Evolutionary conservation across 1,284 basidiomycete genomes (phyloP), one percentile per base, ranked within the genome.

Genomic region (Microbotryomycetes sp.): DNA sequence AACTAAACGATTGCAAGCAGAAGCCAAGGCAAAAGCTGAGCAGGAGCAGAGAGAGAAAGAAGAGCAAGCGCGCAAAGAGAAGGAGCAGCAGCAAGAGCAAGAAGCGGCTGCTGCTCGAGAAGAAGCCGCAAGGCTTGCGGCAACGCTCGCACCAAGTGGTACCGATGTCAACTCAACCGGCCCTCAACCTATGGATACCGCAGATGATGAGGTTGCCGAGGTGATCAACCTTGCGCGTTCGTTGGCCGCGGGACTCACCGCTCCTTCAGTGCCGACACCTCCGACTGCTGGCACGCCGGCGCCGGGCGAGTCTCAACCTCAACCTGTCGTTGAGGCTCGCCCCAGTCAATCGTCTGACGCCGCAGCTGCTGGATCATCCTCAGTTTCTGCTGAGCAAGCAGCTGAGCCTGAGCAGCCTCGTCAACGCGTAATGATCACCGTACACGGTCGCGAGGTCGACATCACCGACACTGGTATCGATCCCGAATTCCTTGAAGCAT

Each of bases 401-500:
- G 36, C 36, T 19, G 12, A 9, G 36, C 36, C 36, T 12, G 49
- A 50, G 49, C 49, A 51, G 7, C 28, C 74, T 26, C 71, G 76
- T 7, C 80, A 84, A 58, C 81, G 92, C 46, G 81, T 93, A 15
- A 89, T 87, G 2, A 87, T 97, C 72, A 82, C 83, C 76, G 89
- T 98, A 62, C 88, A 93, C 74, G 96, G 94, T 53, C 88, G 84
- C 65, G 82, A 86, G n/a, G 89, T 98, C 30, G 96, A 99, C 74
- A 98, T 99, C 73, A 98, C 96, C 9, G 92, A 97, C 72, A 94
- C 92, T 16, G 96, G 96, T 7, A 97, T 99, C 72, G 96, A 98
- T 74, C 92, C 93, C 1, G 93, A 90, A 9, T 98, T 99, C 83
- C 79, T 99, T 58, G 92, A 97, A 77, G 96, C 96, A 22, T 79